Evolutionary conservation across 306 rosid species (phyloP).

Genomic region (Myrica gale): DNA sequence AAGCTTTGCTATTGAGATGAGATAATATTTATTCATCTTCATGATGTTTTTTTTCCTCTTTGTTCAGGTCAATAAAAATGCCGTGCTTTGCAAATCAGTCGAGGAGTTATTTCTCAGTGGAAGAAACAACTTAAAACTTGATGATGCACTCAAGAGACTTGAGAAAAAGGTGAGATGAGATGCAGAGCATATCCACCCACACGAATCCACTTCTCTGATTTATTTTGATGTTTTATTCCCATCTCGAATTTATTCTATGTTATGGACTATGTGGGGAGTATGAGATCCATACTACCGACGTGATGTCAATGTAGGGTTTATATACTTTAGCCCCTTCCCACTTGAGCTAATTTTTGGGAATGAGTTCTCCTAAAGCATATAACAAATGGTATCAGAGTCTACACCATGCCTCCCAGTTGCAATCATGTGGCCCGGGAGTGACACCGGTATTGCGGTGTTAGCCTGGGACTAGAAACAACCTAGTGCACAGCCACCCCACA

Average conservation of each 20-base stretch:
- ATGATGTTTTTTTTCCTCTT: not conserved
- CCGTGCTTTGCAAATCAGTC: slow-evolving; percentile 56
- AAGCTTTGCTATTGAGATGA: not conserved
- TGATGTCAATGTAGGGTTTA: too few relatives aligned
- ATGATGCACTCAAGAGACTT: slow-evolving; percentile 52
- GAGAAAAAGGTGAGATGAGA: slow-evolving; percentile 55
- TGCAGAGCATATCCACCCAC: not conserved
- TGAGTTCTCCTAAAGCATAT: too few relatives aligned
- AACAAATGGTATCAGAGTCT: too few relatives aligned
- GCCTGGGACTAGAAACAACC: too few relatives aligned
- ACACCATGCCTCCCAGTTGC: too few relatives aligned
- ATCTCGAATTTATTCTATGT: not conserved
- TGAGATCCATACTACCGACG: too few relatives aligned
- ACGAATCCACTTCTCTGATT: not conserved
- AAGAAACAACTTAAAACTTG: slow-evolving; percentile 50
- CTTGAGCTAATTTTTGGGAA: too few relatives aligned
- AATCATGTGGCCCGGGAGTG: too few relatives aligned
- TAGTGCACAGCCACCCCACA: too few relatives aligned
- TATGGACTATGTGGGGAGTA: too few relatives aligned
- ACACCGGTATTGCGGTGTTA: too few relatives aligned
- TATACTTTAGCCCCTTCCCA: too few relatives aligned
- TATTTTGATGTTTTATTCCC: not conserved
- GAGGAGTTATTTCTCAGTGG: slow-evolving; percentile 64
- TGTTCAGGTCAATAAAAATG: slow-evolving; percentile 75
- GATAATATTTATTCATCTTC: not conserved